phyloP scores from a whole-genome alignment of 352 stramenopile species.

The Paralagenidium karlingii region DNA sequence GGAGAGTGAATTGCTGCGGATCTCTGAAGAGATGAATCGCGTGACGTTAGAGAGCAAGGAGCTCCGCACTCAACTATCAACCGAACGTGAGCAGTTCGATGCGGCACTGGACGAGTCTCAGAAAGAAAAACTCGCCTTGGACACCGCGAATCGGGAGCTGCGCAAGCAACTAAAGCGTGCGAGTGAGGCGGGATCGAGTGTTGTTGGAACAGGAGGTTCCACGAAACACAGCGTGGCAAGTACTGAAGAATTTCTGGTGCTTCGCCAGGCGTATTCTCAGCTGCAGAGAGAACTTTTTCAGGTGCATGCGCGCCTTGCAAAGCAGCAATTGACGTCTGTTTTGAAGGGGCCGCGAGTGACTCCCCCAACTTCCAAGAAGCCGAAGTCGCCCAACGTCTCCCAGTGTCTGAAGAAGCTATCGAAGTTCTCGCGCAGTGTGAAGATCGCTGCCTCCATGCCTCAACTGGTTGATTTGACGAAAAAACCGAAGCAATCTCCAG shows the following conservation, averaged over 20 bases:
- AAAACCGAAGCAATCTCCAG: background rate
- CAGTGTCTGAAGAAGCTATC: constrained; percentile 32
- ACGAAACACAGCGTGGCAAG: constrained; percentile 14
- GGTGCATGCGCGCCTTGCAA: constrained; percentile 33
- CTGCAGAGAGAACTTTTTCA: constrained; percentile 37
- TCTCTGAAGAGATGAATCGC: constrained; percentile 23
- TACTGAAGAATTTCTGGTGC: constrained; percentile 34
- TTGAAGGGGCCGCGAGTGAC: too few relatives aligned
- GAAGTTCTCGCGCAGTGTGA: constrained; percentile 30
- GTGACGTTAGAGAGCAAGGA: constrained; percentile 24
- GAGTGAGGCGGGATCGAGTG: constrained; percentile 23
- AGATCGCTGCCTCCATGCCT: constrained; percentile 51
- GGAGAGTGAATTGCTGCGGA: constrained; percentile 50
- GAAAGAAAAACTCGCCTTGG: constrained; percentile 66
- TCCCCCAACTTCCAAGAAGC: background rate
- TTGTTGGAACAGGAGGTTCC: constrained; percentile 5
- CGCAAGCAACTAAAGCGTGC: constrained; percentile 69
- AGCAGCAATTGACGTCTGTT: constrained; percentile 25
- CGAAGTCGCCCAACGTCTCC: constrained; percentile 13
- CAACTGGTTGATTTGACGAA: constrained; percentile 41
- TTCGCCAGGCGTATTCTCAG: constrained; percentile 39
- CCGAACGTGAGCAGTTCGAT: constrained; percentile 66
- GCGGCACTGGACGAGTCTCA: constrained; percentile 61
- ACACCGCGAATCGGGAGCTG: constrained; percentile 56
- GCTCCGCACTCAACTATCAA: constrained; percentile 40